Conservation (phyloP, 306 rosid species). For the Parietaria judaica region DNA sequence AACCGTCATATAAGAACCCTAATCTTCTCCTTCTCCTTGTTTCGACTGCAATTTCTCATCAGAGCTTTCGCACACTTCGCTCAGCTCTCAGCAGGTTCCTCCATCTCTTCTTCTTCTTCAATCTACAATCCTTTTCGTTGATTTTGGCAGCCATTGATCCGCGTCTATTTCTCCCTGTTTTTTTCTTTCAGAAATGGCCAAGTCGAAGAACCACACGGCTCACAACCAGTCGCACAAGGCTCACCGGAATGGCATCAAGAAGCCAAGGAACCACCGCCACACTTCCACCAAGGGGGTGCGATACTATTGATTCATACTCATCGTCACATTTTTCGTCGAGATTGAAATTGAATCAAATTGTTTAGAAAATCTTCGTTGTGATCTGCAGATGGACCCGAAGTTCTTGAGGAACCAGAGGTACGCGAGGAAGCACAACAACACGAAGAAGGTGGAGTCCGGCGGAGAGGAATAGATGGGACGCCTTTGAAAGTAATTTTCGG, state of each 20-base stretch:
- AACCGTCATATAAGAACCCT: conserved; percentile 9
- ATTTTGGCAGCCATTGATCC: neutral
- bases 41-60: conserved; percentile 25
- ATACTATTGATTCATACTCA: neutral
- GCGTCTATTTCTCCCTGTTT: neutral
- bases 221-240: conserved; percentile 99
- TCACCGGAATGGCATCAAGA: conserved; percentile 95
- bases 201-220: conserved; percentile 99
- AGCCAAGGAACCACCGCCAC: conserved; percentile 92
- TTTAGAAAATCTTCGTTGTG: neutral
- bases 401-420: conserved; percentile 99
- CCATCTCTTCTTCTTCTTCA: neutral
- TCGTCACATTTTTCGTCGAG: neutral
- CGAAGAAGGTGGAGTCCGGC: conserved; percentile 33
- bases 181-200: conserved; percentile 67
- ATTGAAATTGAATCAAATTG: neutral
- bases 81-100: conserved; percentile 15
- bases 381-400: conserved; percentile 87
- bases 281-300: conserved; percentile 94
- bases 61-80: neutral
- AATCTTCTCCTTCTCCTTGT: neutral
- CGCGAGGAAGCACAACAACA: conserved; percentile 93
- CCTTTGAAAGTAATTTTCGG: conserved; percentile 7
- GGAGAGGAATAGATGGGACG: conserved; percentile 52
- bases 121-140: neutral